Evolutionary conservation across 208 protist genomes (phyloP).

Genomic region (Leishmania martiniquensis): DNA sequence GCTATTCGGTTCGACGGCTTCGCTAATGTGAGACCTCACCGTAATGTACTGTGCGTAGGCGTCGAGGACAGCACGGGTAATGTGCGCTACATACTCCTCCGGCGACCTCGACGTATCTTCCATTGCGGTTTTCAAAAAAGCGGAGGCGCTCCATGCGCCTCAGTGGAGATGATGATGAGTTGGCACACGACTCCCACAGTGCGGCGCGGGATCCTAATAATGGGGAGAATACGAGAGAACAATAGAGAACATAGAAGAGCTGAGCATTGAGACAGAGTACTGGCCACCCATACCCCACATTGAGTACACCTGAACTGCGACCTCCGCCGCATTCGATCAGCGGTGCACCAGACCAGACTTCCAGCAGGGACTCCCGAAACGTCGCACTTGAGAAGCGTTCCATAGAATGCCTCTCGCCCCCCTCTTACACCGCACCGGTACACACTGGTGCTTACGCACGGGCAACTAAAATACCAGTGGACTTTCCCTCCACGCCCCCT

Average conservation of each 20-base stretch:
- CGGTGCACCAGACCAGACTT: no score
- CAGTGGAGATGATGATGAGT: neutral
- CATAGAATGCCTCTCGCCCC: no score
- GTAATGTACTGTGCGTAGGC: constrained; percentile 46
- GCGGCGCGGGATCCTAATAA: neutral
- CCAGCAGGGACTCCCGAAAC: no score
- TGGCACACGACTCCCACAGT: neutral
- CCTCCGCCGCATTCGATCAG: no score
- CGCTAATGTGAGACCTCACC: neutral
- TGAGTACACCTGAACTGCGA: no score
- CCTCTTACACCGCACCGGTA: no score
- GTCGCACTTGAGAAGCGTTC: no score
- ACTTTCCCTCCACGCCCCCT: no score
- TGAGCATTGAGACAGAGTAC: neutral
- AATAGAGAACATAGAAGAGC: neutral
- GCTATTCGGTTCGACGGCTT: neutral
- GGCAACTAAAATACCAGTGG: no score
- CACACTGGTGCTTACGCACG: no score
- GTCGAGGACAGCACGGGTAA: constrained; percentile 49
- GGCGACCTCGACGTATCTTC: constrained; percentile 14
- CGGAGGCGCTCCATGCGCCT: neutral
- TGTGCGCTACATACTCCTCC: constrained; percentile 35
- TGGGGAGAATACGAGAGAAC: neutral
- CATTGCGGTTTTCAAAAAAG: neutral
- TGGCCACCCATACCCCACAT: neutral